Evolutionary conservation across 2,329 filamentous ascomycete genomes (phyloP).

Genomic region (Pseudomassariella vexata): DNA sequence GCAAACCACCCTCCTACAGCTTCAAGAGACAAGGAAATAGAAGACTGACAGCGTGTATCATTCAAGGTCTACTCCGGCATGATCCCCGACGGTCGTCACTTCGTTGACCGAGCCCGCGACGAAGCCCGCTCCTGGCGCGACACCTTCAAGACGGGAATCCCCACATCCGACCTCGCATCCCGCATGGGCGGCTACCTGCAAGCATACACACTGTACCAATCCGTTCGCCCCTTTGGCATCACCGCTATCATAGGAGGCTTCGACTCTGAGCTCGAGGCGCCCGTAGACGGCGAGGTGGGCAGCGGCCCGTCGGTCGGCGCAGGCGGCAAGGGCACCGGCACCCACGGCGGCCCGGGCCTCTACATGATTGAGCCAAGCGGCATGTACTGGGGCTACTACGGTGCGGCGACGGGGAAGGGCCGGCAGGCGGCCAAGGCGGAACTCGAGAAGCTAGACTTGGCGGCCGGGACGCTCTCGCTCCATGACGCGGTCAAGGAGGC

Average conservation of each 20-base stretch:
- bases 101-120: conserved; percentile 88
- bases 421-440: conserved; percentile 96
- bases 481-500: conserved; percentile 92
- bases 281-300: conserved; percentile 88
- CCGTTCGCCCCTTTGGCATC: conserved; percentile 93
- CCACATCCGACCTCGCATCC: conserved; percentile 78
- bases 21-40: too few relatives aligned
- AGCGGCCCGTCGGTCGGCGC: conserved; percentile 71
- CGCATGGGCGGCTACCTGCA: conserved; percentile 96
- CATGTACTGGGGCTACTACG: conserved; percentile 98
- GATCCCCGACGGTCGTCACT: conserved; percentile 90
- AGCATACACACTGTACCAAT: conserved; percentile 95
- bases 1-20: not conserved
- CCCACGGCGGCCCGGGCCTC: conserved; percentile 82
- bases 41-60: too few relatives aligned
- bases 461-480: conserved; percentile 69
- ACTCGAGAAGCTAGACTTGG: conserved; percentile 92
- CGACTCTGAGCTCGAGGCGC: conserved; percentile 80
- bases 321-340: conserved; percentile 72
- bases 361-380: conserved; percentile 99
- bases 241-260: conserved; percentile 91
- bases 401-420: conserved; percentile 94
- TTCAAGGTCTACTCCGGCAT: conserved; percentile 87
- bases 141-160: conserved; percentile 92
- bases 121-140: conserved; percentile 88